Percentiles rank a stretch among this genome's conserved stretches.
Conservation (phyloP, 768 basidiomycete genomes). For the Xerocomellus chrysenteron region DNA sequence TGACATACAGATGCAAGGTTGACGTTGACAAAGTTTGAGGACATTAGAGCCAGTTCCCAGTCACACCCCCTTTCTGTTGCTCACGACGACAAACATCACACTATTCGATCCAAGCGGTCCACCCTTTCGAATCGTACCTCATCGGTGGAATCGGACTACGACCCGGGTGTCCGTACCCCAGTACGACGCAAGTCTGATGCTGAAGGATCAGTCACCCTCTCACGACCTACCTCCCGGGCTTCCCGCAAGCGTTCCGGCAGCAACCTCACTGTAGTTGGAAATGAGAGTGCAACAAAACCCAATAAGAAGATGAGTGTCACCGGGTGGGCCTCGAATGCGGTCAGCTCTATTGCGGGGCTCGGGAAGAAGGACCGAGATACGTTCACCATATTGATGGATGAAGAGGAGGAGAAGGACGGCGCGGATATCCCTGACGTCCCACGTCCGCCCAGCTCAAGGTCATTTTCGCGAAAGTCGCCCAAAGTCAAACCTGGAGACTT, state of each 20-base stretch:
- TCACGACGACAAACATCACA: conserved; percentile 31
- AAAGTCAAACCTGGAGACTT: conserved; percentile 25
- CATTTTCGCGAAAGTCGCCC: conserved; percentile 29
- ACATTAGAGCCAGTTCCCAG: conserved; percentile 17
- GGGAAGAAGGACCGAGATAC: conserved; percentile 59
- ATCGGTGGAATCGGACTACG: conserved; percentile 40
- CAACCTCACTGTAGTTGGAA: conserved; percentile 39
- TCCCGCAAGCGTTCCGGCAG: conserved; percentile 68
- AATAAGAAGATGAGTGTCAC: conserved; percentile 39
- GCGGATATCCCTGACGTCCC: conserved; percentile 26
- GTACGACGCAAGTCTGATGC: conserved; percentile 44
- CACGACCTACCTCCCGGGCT: conserved; percentile 57
- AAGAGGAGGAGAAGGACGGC: conserved; percentile 34
- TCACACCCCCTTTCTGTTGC: conserved; percentile 15
- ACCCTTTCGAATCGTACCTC: conserved; percentile 21
- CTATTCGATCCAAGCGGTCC: conserved; percentile 36
- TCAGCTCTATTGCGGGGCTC: conserved; percentile 57
- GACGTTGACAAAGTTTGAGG: conserved; percentile 28
- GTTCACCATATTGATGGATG: conserved; percentile 57
- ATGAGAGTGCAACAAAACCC: conserved; percentile 35
- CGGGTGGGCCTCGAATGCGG: conserved; percentile 65
- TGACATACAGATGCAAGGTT: conserved; percentile 25
- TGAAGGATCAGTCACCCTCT: conserved; percentile 45
- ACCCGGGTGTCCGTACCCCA: conserved; percentile 17
- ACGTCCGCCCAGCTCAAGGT: conserved; percentile 38